These are phyloP conservation scores for Didymella pinodella DNA, from an alignment of 2,329 filamentous ascomycete genomes.

Conservation along the genomic window DNA sequence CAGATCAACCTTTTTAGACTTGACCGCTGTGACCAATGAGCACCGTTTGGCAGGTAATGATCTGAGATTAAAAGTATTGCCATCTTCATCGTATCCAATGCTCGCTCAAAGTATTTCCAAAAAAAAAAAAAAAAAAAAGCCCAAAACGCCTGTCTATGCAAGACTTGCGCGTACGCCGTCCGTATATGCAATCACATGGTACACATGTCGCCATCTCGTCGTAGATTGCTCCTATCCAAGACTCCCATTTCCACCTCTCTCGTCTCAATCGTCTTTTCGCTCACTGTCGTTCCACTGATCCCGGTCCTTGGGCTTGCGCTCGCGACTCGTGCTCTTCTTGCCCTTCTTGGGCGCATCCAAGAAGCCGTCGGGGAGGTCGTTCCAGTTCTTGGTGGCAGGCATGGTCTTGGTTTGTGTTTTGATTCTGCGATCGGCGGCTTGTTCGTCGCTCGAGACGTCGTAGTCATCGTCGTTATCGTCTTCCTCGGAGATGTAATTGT, in stretches of 20 bases:
- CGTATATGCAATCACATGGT: conserved; percentile 17
- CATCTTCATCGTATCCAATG: not conserved
- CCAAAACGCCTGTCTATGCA: conserved; percentile 14
- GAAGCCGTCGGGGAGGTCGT: conserved; percentile 59
- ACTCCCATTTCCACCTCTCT: not conserved
- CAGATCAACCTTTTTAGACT: no score
- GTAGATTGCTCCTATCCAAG: not conserved
- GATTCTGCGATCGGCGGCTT: conserved; percentile 32
- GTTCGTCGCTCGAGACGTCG: conserved; percentile 45
- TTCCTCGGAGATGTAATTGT: conserved; percentile 48
- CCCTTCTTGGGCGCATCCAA: conserved; percentile 39
- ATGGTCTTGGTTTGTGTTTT: conserved; percentile 27
- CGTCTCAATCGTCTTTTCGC: conserved; percentile 27
- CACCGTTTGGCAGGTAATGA: not conserved
- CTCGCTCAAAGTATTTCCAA: not conserved
- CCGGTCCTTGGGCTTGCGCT: conserved; percentile 34
- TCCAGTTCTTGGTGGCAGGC: conserved; percentile 53
- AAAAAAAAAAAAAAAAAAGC: not conserved
- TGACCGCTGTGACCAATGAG: not conserved
- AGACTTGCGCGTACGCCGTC: conserved; percentile 8
- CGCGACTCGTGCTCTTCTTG: conserved; percentile 37
- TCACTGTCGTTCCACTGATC: conserved; percentile 29
- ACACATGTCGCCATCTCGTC: conserved; percentile 13
- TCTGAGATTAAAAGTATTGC: not conserved
- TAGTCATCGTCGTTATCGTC: conserved; percentile 51